Evolutionary conservation across 805 yeast genomes (phyloP), one percentile per base, ranked within the genome.

Genomic region (Kuraishia ogatae): DNA sequence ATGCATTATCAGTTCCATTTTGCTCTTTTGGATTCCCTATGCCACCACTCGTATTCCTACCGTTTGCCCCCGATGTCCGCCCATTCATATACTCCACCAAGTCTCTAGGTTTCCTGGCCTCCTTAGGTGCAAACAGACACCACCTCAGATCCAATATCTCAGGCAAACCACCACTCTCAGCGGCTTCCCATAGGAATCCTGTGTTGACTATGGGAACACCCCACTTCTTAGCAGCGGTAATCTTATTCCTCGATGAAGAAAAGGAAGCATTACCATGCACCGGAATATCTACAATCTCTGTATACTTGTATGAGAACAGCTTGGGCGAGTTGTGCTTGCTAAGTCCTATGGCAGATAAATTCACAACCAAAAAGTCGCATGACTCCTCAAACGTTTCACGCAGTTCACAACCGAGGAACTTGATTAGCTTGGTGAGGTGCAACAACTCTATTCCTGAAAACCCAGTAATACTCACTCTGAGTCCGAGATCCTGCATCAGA

Each of bases 401-500:
- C 54, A 76, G 74, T 48, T 72, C 71, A 53, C 85, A 80, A 24
- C 85, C 83, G 23, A 87, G 61, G 28, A 77, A 64, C 20, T 71
- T 62, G 8, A 89, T 73, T 50, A 93, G 73, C 63, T 87, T 86
- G 8, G 79, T 81, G 13, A 54, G 29, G 68, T 89, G 96, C 48
- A 87, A 69, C 19, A 82, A 69, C 66, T 89, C 96, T 26, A 87
- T 82, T 0, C 96, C 96, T 21, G 83, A 77, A 65, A 85, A 89
- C 2, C 96, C 96, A 2, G 89, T 80, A 2, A 86, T 74, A 58
- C 86, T 76, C 2, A 86, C 71, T 8, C 61, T 60, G 53, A 69
- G 58, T 53, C 60, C 67, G 22, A 53, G 50, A 50, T 64, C 60
- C 3, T 43, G 55, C 49, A 2, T 60, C 47, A 1, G 56, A 47